phyloP scores from a whole-genome alignment of 225 moss, liverwort and hornwort species.

The Climacium dendroides region DNA sequence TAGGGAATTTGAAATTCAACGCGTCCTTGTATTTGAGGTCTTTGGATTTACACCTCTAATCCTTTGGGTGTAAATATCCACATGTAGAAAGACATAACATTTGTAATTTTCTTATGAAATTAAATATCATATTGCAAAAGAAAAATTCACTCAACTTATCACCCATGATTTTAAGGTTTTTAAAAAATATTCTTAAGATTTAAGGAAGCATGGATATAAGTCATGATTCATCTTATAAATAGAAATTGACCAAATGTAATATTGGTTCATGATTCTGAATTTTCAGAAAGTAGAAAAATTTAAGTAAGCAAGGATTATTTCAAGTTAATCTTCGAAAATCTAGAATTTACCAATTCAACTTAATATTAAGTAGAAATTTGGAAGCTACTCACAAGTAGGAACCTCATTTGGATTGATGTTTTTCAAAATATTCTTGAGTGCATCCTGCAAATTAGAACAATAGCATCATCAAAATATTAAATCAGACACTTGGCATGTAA shows the following conservation, averaged over 20 bases:
- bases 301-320: not conserved
- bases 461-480: not conserved
- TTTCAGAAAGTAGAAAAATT: not conserved
- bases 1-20: not conserved
- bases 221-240: no score
- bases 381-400: not conserved
- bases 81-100: not conserved
- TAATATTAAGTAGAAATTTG: not conserved
- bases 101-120: not conserved
- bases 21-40: not conserved
- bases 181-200: not conserved
- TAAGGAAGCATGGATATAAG: not conserved
- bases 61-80: not conserved
- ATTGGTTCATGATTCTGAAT: not conserved
- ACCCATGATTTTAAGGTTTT: not conserved
- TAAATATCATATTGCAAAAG: not conserved
- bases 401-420: not conserved
- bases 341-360: no score
- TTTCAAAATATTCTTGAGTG: not conserved
- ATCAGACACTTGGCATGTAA: not conserved
- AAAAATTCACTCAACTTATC: not conserved
- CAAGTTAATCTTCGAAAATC: not conserved
- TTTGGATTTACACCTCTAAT: not conserved
- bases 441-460: not conserved
- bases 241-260: not conserved